Evolutionary conservation across 805 yeast species (phyloP), one percentile per base, ranked within the genome.

Genomic region (Barnettozyma californica): DNA sequence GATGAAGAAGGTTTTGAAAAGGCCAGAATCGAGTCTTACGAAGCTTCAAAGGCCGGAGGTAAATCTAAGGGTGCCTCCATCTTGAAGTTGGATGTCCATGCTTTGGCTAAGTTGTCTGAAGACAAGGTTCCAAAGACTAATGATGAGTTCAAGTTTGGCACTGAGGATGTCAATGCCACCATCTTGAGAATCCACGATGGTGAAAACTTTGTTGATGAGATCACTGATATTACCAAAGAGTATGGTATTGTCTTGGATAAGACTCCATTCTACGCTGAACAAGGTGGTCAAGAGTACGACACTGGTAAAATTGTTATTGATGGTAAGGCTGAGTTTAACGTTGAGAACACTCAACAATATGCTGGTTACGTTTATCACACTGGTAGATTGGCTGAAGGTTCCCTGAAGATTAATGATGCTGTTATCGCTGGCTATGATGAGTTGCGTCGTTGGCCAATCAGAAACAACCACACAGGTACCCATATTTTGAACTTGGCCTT

Each of bases 231-330:
- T 25, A 71, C 72, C 38, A 69, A 70, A 55, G 89, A 87, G 65
- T 70, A 76, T 56, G 99, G 99, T 66, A 69, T 94, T 46, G 66
- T 94, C 44, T 75, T 94, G 51, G 95, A 94, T 66, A 85, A 81
- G 67, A 88, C 98, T 23, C 94, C 95, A 67, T 89, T 94, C 70
- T 94, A 94, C 64, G 98, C 99, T 44, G 99, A 94, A 73, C 95
- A 88, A 70, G 99, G 99, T 81, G 99, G 99, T 64, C 99, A 94
- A 76, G 97, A 90, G 69, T 85, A 77, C 63, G 99, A 94, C 67
- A 86, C 95, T 39, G 99, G 99, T 70, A 85, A 80, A 68, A 76
- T 94, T 55, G 91, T 89, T 45, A 81, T 89, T 61, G 97, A 91
- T 64, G 97, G 95, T 41, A 70, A 70, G 57, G 75, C 91, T 48